Evolutionary conservation across 2,329 filamentous ascomycete genomes (phyloP), one percentile per base, ranked within the genome.

Genomic region (Pseudocercospora crystallina): DNA sequence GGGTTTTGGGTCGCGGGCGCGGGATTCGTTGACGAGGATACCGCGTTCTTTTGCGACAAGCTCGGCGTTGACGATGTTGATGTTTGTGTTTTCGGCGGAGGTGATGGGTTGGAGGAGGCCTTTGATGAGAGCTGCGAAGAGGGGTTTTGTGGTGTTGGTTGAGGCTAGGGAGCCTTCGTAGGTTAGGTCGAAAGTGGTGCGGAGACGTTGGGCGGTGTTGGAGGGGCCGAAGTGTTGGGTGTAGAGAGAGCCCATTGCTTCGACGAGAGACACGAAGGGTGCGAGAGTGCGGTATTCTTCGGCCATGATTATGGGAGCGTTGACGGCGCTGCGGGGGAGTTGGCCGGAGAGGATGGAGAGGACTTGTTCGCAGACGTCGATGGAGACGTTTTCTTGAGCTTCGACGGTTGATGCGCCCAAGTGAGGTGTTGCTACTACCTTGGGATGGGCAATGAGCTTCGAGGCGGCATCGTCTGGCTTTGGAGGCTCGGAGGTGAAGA

Each of bases 31-130:
- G 64, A 94, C 84, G 38, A 85, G 78, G 55, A 94, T 86, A 2
- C 87, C 88, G 59, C 87, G 87, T 61, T 90, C 86, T 57, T 83
- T 85, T 14, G 88, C 87, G 11, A 91, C 80, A 20, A 90, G 75
- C 37, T 83, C 79, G 0, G 88, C 88, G 63, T 94, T 92, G 60
- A 94, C 88, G 53, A 94, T 90, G 71, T 91, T 92, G 60, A 92
- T 84, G 62, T 87, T 85, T 10, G 82, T 68, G 0, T 80, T 83
- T 33, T 85, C 83, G 0, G 78, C 75, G 49, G 84, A 82, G 49
- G 81, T 86, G 58, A 92, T 86, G 1, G 83, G 81, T 1, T 80
- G 78, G 5, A 88, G 79, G 0, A 94, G 77, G 0, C 89, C 89
- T 66, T 90, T 91, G 58, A 92, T 82, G 1, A 92, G 73, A 0